Evolutionary conservation across 768 basidiomycete species (phyloP), one percentile per base, ranked within the genome.

Genomic region (Exidia glandulosa): DNA sequence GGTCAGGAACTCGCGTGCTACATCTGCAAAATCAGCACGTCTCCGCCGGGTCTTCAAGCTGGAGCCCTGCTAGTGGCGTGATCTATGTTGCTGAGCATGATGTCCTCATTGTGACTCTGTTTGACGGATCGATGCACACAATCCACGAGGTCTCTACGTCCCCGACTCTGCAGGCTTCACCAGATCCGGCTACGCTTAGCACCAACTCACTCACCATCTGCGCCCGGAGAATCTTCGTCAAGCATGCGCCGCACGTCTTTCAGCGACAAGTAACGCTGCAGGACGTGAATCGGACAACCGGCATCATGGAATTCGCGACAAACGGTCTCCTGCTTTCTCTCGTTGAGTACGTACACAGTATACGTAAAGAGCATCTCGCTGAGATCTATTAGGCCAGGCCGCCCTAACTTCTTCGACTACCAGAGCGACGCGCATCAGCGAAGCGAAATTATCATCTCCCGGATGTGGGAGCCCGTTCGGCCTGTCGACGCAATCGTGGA

Each of bases 101-200:
- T 66, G 62, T 72, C 1, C 73, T 88, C 32, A 59, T 88, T 23
- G 62, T 89, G 36, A 75, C 82, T 3, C 74, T 90, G 19, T 76
- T 79, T 36, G 89, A 92, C 63, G 90, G 89, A 0, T 84, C 86
- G 9, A 77, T 88, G 65, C 83, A 87, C 66, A 78, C 78, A 56
- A 68, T 90, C 59, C 76, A 81, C 64, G 69, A 75, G 57, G 25
- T 89, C 31, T 79, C 80, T 27, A 63, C 61, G 5, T 72, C 77
- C 30, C 86, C 84, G 5, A 69, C 72, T 9, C 77, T 78, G 72
- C 9, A 37, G 9, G 62, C 58, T 31, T 66, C 74, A 37, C 25
- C 5, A 12, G 50, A 13, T 27, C 7, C 50, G 50, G 10, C 50
- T 10, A 33, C 31, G 30, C 65, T 57, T 58, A 57, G 58, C 12